These are phyloP conservation scores for Wallacemonas collosoma DNA, from an alignment of 208 protist species.

Conservation along the genomic window DNA sequence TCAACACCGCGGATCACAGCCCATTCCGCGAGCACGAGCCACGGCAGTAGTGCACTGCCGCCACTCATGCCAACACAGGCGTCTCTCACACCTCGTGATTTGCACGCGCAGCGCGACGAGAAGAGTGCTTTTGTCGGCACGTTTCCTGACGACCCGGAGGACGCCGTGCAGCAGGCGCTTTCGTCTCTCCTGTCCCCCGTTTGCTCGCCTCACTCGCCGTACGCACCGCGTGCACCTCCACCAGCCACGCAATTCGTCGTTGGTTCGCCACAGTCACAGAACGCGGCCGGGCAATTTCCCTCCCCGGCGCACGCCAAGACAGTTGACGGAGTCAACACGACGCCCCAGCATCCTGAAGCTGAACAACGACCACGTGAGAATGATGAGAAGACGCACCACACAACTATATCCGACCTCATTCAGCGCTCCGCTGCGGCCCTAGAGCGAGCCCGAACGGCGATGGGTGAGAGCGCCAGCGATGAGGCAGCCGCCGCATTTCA, in stretches of 20 bases:
- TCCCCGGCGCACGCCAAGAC: too few relatives aligned
- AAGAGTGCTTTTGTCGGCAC: not conserved
- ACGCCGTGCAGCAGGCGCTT: not conserved
- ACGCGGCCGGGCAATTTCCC: not conserved
- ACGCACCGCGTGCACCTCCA: not conserved
- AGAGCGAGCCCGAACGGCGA: conserved; percentile 31
- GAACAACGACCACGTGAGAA: not conserved
- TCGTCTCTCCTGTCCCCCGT: not conserved
- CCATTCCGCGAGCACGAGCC: not conserved
- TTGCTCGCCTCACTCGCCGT: conserved; percentile 7
- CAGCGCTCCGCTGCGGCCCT: conserved; percentile 39
- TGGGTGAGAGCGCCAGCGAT: not conserved
- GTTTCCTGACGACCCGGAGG: not conserved
- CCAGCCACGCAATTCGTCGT: not conserved
- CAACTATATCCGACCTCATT: conserved; percentile 25
- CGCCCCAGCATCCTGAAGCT: too few relatives aligned
- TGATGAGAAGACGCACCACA: not conserved
- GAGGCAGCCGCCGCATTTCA: not conserved
- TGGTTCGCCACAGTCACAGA: conserved; percentile 1
- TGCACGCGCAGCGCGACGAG: conserved; percentile 6
- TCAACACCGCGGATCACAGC: conserved; percentile 21
- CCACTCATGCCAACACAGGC: conserved; percentile 31
- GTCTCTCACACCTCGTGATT: not conserved
- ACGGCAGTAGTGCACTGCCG: conserved; percentile 17
- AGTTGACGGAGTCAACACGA: too few relatives aligned